Base-by-base conservation (phyloP, 2,329 filamentous ascomycete species). In the Stachybotrys chartarum region DNA sequence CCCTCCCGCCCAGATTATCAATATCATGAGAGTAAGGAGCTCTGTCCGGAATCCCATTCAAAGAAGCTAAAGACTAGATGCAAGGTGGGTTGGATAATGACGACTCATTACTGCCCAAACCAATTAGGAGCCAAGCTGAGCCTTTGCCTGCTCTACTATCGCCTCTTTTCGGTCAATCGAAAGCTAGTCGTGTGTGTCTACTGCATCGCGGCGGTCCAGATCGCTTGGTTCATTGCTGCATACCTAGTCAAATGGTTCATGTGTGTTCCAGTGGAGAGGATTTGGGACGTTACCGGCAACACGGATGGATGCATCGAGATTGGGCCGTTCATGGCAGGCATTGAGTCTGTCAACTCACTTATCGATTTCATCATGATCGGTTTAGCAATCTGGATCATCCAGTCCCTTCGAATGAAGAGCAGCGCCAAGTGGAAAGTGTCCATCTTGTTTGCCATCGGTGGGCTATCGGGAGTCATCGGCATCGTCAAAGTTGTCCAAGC, bases 281-380 rank as follows among this genome's bases (percentile, higher is more conserved):
- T 53, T 30, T 53, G 51, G 51, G 32, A 16, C 3, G 31, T 39
- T 6, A 30, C 30, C 11, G 32, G 17, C 51, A 17, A 53, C 32
- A 32, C 24, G 14, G n/a, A 18, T n/a, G 35, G 35, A 12, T 53
- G 51, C 51, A 53, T 53, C 11, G 30, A 53, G 17, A 35, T 35
- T 30, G 51, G 32, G 8, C 16, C 39, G 1, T 53, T 53, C 7
- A 30, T 53, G 2, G 35, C 24, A 30, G 51, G 17, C 35, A 53
- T 17, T 32, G 51, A 53, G 24, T 45, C 31, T 5, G 32, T 53
- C 32, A 53, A 53, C 35, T 53, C 51, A 5, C 51, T 53, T 32
- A 53, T 53, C 51, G 51, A 53, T 45, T 53, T 53, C 2, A 17
- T 45, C 39, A 53, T 53, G 51, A 39, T 39, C 11, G 35, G 30